Base-by-base conservation (phyloP, 192 early-diverging fungal genomes). In the Pilobolus umbonatus region DNA sequence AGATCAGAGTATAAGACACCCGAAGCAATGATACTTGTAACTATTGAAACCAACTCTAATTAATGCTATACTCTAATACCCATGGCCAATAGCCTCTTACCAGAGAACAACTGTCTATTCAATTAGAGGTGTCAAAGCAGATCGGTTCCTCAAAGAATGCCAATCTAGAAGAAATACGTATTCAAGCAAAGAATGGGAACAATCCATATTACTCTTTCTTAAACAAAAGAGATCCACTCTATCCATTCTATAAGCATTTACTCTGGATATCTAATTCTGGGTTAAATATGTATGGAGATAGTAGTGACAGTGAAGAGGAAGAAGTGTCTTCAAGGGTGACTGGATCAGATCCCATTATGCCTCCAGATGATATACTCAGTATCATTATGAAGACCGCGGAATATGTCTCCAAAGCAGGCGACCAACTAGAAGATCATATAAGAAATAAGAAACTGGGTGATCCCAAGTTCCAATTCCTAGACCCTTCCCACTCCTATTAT, bases 181-280 rank as follows among this genome's bases (percentile, higher is more conserved):
- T 91, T 22, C 85, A 90, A 56, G 88, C 82, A 50, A 84, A 84
- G 62, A 86, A 90, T 59, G 85, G 79, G 0, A 80, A 76, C 22
- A 90, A 88, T 47, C 78, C 80, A 17, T 77, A 80, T 12, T 90
- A 90, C 71, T 78, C 69, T 3, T 93, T 93, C 63, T 62, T 93
- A 52, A 75, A 79, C 51, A 69, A 73, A 9, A 65, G 68, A 3
- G 66, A 83, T 54, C 55, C 44, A 1, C 63, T 88, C n/a, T 79
- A 89, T 58, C 67, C 79, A 25, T 93, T 88, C 56, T 93, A 90
- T 65, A 75, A 76, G 57, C 85, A 88, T 60, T 61, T 90, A 3
- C 54, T 74, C 5, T 77, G 75, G 73, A 73, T 88, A 9, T 74
- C 86, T n/a, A n/a, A n/a, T n/a, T n/a, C n/a, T n/a, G n/a, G n/a